phyloP scores from a whole-genome alignment of 2,329 filamentous ascomycete genomes.

The Colletotrichum gloeosporioides region DNA sequence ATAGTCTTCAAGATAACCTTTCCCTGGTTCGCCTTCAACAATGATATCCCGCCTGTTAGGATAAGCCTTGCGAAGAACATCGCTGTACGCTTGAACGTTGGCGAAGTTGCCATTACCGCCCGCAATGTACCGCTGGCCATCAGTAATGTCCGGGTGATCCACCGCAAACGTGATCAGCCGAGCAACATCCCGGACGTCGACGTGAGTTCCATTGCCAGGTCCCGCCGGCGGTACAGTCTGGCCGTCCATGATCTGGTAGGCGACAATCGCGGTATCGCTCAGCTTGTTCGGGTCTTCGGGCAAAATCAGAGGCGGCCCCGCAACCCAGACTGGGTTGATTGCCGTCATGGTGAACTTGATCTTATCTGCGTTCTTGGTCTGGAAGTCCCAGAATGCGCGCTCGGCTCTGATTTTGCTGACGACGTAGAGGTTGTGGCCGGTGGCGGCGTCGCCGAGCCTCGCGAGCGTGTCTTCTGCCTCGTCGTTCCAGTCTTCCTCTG shows the following conservation, averaged over 20 bases:
- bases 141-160: background rate
- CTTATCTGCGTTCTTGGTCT: conserved; percentile 27
- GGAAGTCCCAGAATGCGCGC: conserved; percentile 33
- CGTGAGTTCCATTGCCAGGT: conserved; percentile 4
- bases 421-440: conserved; percentile 26
- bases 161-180: conserved; percentile 8
- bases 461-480: conserved; percentile 31
- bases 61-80: conserved; percentile 2
- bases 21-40: conserved; percentile 5
- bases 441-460: conserved; percentile 21
- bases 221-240: background rate
- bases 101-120: background rate
- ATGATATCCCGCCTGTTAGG: conserved; percentile 2
- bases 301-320: conserved; percentile 14
- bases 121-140: conserved; percentile 1
- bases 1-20: conserved; percentile 9
- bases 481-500: conserved; percentile 35
- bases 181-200: conserved; percentile 21
- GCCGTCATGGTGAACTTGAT: conserved; percentile 28
- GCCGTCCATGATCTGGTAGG: conserved; percentile 22
- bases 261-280: conserved; percentile 22
- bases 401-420: conserved; percentile 37
- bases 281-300: conserved; percentile 11
- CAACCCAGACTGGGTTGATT: conserved; percentile 16
- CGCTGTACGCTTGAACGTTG: conserved; percentile 1